Evolutionary conservation across 1,139 yeast genomes (phyloP).

Genomic region (Diutina catenulata): DNA sequence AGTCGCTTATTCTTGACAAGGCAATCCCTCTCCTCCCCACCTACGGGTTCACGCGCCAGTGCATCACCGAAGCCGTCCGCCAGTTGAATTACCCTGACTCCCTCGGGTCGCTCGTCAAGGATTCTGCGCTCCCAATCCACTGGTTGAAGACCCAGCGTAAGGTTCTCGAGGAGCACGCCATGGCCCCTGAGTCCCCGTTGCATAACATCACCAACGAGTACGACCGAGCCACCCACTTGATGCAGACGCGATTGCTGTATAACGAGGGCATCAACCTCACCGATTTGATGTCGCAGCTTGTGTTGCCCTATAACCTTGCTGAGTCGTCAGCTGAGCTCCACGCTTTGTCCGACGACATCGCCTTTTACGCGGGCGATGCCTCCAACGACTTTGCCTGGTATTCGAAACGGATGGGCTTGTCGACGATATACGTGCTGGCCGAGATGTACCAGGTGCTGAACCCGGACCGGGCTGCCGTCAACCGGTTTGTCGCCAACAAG

Average conservation of each 20-base stretch:
- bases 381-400: slow-evolving; percentile 92
- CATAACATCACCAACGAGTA: slow-evolving; percentile 35
- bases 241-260: slow-evolving; percentile 49
- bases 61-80: slow-evolving; percentile 51
- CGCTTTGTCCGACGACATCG: slow-evolving; percentile 70
- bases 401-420: slow-evolving; percentile 62
- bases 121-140: slow-evolving; percentile 35
- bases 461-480: slow-evolving; percentile 40
- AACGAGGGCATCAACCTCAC: slow-evolving; percentile 44
- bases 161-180: slow-evolving; percentile 19
- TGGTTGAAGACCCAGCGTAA: slow-evolving; percentile 31
- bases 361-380: slow-evolving; percentile 67
- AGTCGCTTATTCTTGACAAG: not conserved
- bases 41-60: slow-evolving; percentile 53
- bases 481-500: slow-evolving; percentile 51
- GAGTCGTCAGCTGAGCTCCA: slow-evolving; percentile 56
- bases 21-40: slow-evolving; percentile 47
- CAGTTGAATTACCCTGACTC: slow-evolving; percentile 57
- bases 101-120: slow-evolving; percentile 21
- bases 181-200: slow-evolving; percentile 16
- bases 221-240: slow-evolving; percentile 42
- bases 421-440: slow-evolving; percentile 57
- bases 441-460: slow-evolving; percentile 81
- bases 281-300: slow-evolving; percentile 41
- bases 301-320: slow-evolving; percentile 40